Conservation (phyloP, 768 basidiomycete species). For the Mycena alexandri region DNA sequence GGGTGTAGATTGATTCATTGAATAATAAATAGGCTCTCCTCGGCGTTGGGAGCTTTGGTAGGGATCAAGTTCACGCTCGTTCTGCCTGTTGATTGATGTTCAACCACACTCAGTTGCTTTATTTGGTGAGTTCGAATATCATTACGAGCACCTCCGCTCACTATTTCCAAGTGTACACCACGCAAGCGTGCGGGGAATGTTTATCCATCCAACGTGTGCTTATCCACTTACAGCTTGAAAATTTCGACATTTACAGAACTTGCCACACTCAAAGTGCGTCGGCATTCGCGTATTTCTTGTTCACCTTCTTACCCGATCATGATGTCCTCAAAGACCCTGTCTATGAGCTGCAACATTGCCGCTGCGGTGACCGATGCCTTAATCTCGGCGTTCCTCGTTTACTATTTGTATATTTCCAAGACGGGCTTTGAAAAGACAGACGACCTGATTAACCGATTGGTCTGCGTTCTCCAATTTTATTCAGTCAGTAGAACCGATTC, state of each 20-base stretch:
- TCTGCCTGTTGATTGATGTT: background rate
- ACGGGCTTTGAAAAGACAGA: slow-evolving; percentile 24
- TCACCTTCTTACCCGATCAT: background rate
- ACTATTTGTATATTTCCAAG: slow-evolving; percentile 30
- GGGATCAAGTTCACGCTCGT: background rate
- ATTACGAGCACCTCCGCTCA: background rate
- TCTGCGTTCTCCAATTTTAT: background rate
- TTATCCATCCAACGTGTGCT: background rate
- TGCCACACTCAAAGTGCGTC: slow-evolving; percentile 7
- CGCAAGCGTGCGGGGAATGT: background rate
- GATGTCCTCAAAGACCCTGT: slow-evolving; percentile 22
- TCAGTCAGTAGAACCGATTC: background rate
- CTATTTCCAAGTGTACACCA: background rate
- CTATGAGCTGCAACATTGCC: slow-evolving; percentile 32
- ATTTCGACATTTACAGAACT: slow-evolving; percentile 10
- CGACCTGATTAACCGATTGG: slow-evolving; percentile 35
- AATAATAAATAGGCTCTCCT: slow-evolving; percentile 1
- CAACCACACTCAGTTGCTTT: background rate
- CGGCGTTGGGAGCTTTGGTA: slow-evolving; percentile 16
- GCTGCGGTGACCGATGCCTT: slow-evolving; percentile 30
- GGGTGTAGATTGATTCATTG: too few relatives aligned
- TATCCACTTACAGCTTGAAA: background rate
- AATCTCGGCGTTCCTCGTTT: slow-evolving; percentile 26
- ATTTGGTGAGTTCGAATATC: background rate
- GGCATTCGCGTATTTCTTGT: background rate